phyloP scores from a whole-genome alignment of 73 alveolate genomes.

The Vitrella brassicaformis region DNA sequence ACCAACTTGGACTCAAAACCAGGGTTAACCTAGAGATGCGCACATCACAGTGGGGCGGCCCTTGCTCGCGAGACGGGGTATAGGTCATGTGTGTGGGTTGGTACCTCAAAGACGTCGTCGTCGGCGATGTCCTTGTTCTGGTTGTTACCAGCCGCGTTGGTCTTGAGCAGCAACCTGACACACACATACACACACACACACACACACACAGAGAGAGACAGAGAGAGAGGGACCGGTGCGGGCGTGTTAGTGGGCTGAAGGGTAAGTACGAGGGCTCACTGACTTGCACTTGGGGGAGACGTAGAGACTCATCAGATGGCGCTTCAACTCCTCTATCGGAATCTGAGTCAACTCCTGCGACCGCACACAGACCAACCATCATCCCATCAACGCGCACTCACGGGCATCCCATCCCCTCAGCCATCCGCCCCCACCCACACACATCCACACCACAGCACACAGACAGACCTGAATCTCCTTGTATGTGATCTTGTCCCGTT shows the following conservation, averaged over 20 bases:
- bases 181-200: constrained; percentile 17
- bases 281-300: constrained; percentile 18
- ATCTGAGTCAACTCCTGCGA: constrained; percentile 2
- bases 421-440: too few species aligned
- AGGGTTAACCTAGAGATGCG: constrained; percentile 35
- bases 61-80: too few species aligned
- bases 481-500: constrained; percentile 15
- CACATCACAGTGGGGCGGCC: too few species aligned
- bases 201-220: constrained; percentile 6
- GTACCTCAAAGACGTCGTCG: too few species aligned
- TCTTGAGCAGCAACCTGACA: constrained; percentile 12
- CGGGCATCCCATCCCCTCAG: too few species aligned
- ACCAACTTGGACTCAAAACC: constrained; percentile 41
- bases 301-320: constrained; percentile 43
- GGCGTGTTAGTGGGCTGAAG: too few species aligned
- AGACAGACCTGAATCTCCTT: constrained; percentile 3
- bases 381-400: too few species aligned
- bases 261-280: too few species aligned
- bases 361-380: background rate
- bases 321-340: constrained; percentile 15
- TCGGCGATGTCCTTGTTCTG: too few species aligned
- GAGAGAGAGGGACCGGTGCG: constrained; percentile 8
- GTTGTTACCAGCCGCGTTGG: too few species aligned
- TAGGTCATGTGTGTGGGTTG: too few species aligned
- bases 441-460: too few species aligned